A percentile compares a stretch with the other conserved stretches of the same genome.
phyloP scores from a whole-genome alignment of 2,329 filamentous ascomycete genomes.

The Sarocladiaceae sp. region DNA sequence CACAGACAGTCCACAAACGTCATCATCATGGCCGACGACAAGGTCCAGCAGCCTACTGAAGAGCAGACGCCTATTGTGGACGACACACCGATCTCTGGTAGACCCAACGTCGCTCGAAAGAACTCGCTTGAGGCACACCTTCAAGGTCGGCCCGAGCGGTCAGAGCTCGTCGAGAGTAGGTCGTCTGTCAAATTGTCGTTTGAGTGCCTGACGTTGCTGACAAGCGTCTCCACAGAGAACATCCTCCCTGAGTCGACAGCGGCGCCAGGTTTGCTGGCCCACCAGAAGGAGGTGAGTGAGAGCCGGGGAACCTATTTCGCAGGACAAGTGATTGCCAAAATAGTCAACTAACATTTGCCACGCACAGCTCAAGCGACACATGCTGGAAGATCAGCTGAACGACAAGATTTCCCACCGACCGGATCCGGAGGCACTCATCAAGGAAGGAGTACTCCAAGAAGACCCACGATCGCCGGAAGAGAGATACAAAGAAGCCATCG shows the following conservation, averaged over 20 bases:
- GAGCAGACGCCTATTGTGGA: slow-evolving; percentile 1
- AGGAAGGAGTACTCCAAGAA: slow-evolving; percentile 73
- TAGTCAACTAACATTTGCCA: neutral
- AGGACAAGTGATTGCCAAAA: too few relatives aligned
- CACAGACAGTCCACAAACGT: neutral
- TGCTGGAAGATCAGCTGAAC: slow-evolving; percentile 82
- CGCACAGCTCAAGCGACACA: slow-evolving; percentile 69
- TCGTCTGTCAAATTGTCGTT: neutral
- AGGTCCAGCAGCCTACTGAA: neutral
- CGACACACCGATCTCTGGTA: slow-evolving; percentile 6
- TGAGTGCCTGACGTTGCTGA: neutral
- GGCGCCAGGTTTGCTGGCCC: slow-evolving; percentile 73
- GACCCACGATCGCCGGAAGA: slow-evolving; percentile 56
- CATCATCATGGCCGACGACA: slow-evolving; percentile 4
- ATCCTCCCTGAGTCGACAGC: slow-evolving; percentile 78
- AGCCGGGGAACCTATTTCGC: neutral
- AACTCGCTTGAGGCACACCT: slow-evolving; percentile 9
- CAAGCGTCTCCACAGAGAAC: slow-evolving; percentile 55
- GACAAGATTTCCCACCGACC: slow-evolving; percentile 80
- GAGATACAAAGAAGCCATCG: slow-evolving; percentile 57
- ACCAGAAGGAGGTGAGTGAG: slow-evolving; percentile 64
- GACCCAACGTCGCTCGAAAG: slow-evolving; percentile 6
- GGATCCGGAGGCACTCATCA: slow-evolving; percentile 69
- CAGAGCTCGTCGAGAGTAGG: slow-evolving; percentile 13
- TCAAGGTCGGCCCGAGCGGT: slow-evolving; percentile 1